A percentile compares a stretch with the other conserved stretches of the same genome.
Conservation (phyloP, 495 filamentous ascomycete species). For the Annulohypoxylon maeteangense region DNA sequence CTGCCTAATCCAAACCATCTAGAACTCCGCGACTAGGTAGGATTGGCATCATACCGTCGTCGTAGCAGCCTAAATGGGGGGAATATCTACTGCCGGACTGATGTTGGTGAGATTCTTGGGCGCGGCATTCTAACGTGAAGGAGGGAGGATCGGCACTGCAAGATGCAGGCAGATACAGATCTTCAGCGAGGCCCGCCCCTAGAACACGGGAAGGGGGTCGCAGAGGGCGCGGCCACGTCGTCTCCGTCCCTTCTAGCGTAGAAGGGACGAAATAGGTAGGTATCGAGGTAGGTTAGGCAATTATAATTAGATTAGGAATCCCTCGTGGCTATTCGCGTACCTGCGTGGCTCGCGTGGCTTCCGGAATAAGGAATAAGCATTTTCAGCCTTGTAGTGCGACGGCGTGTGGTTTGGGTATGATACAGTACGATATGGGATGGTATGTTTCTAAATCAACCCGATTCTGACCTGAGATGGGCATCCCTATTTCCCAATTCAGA, state of each 20-base stretch:
- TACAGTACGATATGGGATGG: not conserved
- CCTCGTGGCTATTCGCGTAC: slow-evolving; percentile 38
- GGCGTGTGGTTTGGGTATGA: not conserved
- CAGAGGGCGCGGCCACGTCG: slow-evolving; percentile 34
- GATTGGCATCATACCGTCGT: slow-evolving; percentile 19
- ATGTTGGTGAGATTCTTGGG: not conserved
- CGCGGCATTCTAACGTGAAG: slow-evolving; percentile 1
- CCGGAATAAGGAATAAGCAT: slow-evolving; percentile 9
- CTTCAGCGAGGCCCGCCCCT: slow-evolving; percentile 4
- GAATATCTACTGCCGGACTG: not conserved
- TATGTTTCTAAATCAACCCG: slow-evolving; percentile 1
- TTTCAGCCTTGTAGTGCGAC: slow-evolving; percentile 20
- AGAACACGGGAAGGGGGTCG: slow-evolving; percentile 12
- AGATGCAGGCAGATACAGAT: slow-evolving; percentile 25
- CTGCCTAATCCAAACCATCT: slow-evolving; percentile 14
- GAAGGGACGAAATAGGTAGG: not conserved
- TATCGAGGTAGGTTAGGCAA: slow-evolving; percentile 21
- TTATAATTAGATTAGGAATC: slow-evolving; percentile 34
- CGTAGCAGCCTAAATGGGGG: slow-evolving; percentile 32
- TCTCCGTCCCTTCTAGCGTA: slow-evolving; percentile 20
- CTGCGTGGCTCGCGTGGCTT: slow-evolving; percentile 37
- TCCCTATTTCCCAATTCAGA: not conserved
- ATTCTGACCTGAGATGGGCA: not conserved
- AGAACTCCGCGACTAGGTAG: slow-evolving; percentile 22
- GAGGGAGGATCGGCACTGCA: slow-evolving; percentile 34